Conservation (phyloP, 306 rosid genomes). For the Cucumis melo region DNA sequence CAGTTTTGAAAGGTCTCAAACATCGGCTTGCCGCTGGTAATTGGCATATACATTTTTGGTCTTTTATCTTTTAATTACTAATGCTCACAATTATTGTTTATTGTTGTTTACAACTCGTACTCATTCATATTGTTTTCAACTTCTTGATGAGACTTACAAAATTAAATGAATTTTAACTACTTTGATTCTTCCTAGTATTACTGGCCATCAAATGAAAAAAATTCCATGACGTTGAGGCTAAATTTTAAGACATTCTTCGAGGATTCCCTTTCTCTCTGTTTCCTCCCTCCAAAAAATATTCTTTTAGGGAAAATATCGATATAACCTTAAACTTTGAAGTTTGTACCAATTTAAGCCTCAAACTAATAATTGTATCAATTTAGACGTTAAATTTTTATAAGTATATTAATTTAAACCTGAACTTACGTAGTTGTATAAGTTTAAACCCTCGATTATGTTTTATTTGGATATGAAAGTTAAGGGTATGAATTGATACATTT, state of each 20-base stretch:
- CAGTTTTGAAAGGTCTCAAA: constrained; percentile 81
- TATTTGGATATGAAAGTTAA: no score
- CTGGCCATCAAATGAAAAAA: background rate
- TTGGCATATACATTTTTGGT: constrained; percentile 1
- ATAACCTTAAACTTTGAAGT: no score
- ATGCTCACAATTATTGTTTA: background rate
- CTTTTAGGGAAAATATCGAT: no score
- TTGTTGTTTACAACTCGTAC: background rate
- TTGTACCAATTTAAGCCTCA: no score
- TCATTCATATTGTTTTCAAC: background rate
- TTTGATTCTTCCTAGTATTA: background rate
- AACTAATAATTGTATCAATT: no score
- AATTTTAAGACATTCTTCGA: background rate
- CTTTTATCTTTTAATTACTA: background rate
- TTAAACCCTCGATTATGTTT: no score
- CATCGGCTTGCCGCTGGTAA: constrained; percentile 97
- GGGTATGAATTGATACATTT: no score
- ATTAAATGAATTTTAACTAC: background rate
- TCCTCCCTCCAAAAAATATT: background rate
- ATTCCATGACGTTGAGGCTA: background rate
- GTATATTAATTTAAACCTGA: no score
- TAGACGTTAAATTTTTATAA: no score
- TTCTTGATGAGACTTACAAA: background rate
- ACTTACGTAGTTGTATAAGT: no score
- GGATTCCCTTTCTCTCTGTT: background rate